These are phyloP conservation scores for Biscogniauxia mediterranea DNA, from an alignment of 2,329 filamentous ascomycete species.

Conservation along the genomic window DNA sequence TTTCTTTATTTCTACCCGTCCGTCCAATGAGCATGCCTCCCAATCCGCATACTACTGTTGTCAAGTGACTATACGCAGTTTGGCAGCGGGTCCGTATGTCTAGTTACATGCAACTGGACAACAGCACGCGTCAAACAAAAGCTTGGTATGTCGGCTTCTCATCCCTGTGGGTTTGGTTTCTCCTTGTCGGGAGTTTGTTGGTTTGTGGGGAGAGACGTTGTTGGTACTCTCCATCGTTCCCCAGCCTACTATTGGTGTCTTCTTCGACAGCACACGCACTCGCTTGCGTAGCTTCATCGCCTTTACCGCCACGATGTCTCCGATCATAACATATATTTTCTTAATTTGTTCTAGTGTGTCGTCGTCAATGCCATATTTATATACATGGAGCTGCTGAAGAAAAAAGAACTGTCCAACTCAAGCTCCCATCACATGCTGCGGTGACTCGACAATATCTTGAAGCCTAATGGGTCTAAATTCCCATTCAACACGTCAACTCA, in stretches of 20 bases:
- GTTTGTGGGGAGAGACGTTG: not conserved
- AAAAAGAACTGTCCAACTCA: no score
- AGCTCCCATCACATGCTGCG: not conserved
- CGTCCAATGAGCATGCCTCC: not conserved
- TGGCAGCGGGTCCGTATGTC: not conserved
- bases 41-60: not conserved
- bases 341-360: no score
- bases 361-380: no score
- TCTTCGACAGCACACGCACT: no score
- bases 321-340: not conserved
- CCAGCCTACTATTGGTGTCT: no score
- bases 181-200: not conserved
- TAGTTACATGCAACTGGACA: not conserved
- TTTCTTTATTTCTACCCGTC: not conserved
- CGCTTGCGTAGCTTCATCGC: no score
- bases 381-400: no score
- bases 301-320: not conserved
- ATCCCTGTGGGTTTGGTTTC: not conserved
- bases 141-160: not conserved
- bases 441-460: not conserved
- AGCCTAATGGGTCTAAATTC: no score
- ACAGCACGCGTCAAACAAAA: not conserved
- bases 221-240: not conserved
- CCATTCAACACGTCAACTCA: no score
- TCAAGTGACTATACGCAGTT: not conserved